Conservation (phyloP, 805 yeast species). For the Jamesozyma jinghongensis region DNA sequence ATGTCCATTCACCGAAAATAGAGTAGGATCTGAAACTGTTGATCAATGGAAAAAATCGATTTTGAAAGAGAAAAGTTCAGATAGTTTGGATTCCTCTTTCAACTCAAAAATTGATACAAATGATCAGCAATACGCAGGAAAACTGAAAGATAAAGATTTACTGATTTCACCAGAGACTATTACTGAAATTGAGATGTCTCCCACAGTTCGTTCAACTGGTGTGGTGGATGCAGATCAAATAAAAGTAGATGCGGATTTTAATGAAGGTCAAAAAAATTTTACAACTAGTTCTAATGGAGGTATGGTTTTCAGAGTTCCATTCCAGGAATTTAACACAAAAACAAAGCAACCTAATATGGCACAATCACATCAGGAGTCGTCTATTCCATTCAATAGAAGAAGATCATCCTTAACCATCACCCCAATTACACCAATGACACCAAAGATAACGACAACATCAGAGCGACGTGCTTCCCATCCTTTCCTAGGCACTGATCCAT, state of each 20-base stretch:
- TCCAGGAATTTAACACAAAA: conserved; percentile 38
- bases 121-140: not conserved
- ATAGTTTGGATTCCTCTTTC: conserved; percentile 1
- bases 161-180: not conserved
- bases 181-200: conserved; percentile 3
- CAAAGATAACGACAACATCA: not conserved
- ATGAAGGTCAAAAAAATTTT: not conserved
- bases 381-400: conserved; percentile 3
- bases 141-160: not conserved
- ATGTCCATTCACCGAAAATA: conserved; percentile 8
- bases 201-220: conserved; percentile 2
- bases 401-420: conserved; percentile 13
- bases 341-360: not conserved
- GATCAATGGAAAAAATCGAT: not conserved
- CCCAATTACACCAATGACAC: conserved; percentile 1
- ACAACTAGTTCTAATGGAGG: conserved; percentile 26
- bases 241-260: too few relatives aligned
- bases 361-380: not conserved
- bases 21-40: not conserved
- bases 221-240: not conserved
- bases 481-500: not conserved
- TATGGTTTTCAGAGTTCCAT: conserved; percentile 54
- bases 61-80: not conserved
- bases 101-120: not conserved
- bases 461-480: conserved; percentile 25